phyloP scores from a whole-genome alignment of 2,329 filamentous ascomycete species.

The Westerdykella ornata region DNA sequence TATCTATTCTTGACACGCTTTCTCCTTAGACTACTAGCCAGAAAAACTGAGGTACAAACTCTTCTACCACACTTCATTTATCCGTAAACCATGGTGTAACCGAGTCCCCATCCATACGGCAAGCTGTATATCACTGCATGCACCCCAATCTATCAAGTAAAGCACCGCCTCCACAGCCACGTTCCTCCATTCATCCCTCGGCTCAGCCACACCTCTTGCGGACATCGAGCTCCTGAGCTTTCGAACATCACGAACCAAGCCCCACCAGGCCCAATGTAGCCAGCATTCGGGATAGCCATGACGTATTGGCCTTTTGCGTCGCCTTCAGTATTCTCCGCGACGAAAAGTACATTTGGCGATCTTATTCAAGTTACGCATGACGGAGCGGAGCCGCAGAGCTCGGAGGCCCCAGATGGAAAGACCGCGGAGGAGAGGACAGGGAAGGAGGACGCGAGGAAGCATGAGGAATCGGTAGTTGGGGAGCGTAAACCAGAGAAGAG shows the following conservation, averaged over 20 bases:
- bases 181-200: neutral
- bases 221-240: neutral
- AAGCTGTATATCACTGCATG: no score
- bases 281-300: constrained; percentile 37
- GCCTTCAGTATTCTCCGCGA: constrained; percentile 74
- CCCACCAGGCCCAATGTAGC: constrained; percentile 31
- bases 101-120: no score
- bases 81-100: no score
- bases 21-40: no score
- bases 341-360: constrained; percentile 54
- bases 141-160: no score
- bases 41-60: no score
- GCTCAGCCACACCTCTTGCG: neutral
- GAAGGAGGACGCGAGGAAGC: constrained; percentile 10
- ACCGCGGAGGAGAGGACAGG: constrained; percentile 8
- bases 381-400: constrained; percentile 34
- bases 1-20: no score
- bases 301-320: constrained; percentile 93
- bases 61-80: no score
- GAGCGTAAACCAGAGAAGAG: constrained; percentile 8
- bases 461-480: constrained; percentile 2
- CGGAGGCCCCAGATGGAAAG: constrained; percentile 16
- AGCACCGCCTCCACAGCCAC: neutral
- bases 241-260: neutral
- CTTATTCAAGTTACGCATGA: constrained; percentile 57